Evolutionary conservation across 768 basidiomycete genomes (phyloP).

Genomic region (Hemileccinum rubropunctum): DNA sequence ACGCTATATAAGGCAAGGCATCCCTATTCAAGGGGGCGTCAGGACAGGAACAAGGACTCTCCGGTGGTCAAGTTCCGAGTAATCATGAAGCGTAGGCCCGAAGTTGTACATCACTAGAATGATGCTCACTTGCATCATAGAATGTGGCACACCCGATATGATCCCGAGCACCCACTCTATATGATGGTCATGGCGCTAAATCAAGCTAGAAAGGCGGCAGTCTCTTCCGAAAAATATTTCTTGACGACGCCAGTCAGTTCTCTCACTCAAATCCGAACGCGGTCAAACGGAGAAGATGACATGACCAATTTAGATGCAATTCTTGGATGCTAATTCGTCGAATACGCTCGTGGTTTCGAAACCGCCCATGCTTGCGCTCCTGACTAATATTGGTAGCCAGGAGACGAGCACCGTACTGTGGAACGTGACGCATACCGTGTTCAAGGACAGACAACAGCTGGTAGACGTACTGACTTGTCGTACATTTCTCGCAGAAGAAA

Average conservation of each 20-base stretch:
- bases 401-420: constrained; percentile 36
- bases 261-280: not conserved
- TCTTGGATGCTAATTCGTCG: constrained; percentile 38
- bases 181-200: constrained; percentile 49
- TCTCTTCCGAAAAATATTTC: constrained; percentile 41
- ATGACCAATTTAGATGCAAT: constrained; percentile 39
- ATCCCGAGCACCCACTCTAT: constrained; percentile 47
- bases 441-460: constrained; percentile 39
- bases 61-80: constrained; percentile 41
- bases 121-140: constrained; percentile 31
- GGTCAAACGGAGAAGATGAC: not conserved
- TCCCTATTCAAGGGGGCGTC: not conserved
- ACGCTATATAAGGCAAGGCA: not conserved
- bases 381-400: constrained; percentile 51
- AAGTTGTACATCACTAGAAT: not conserved
- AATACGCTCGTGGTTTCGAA: constrained; percentile 50
- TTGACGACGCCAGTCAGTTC: constrained; percentile 44
- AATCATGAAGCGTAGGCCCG: constrained; percentile 50
- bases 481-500: constrained; percentile 32
- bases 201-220: constrained; percentile 50
- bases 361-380: constrained; percentile 51
- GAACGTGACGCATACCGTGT: constrained; percentile 43
- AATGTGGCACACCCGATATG: constrained; percentile 60
- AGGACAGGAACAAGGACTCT: constrained; percentile 52
- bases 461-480: constrained; percentile 55